phyloP scores from a whole-genome alignment of 148 eudicot species.

The Pouteria glomerata region DNA sequence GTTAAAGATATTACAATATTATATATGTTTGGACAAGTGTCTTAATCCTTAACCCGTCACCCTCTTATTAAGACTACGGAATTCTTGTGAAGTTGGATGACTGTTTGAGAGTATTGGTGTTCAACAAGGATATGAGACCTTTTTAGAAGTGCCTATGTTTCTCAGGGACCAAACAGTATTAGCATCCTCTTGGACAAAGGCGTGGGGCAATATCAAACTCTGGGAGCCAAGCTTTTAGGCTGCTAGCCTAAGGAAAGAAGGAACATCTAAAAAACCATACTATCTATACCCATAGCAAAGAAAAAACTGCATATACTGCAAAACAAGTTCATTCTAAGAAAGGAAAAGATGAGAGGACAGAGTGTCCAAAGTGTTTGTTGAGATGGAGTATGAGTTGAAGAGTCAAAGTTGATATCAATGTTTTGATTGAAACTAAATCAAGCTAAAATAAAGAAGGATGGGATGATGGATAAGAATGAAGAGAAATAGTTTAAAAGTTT shows the following conservation, averaged over 20 bases:
- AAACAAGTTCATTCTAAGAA: not conserved
- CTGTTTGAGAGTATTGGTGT: no score
- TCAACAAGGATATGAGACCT: no score
- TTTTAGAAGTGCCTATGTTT: no score
- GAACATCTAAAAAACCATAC: not conserved
- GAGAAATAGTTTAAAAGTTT: not conserved
- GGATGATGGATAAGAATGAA: not conserved
- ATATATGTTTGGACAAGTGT: no score
- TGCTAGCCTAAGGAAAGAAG: not conserved
- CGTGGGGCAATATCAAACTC: not conserved
- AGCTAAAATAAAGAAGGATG: not conserved
- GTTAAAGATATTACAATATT: no score
- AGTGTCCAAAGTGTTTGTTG: not conserved
- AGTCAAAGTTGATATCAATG: not conserved
- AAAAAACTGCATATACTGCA: not conserved
- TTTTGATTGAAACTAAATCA: not conserved
- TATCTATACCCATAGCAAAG: not conserved
- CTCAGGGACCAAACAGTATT: no score
- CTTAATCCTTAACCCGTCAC: no score
- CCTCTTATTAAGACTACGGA: no score
- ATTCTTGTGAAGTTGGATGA: no score
- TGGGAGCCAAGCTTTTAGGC: not conserved
- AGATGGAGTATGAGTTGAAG: not conserved
- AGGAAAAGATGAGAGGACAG: not conserved
- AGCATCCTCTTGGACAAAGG: not conserved